These are phyloP conservation scores for Cryptococcus wingfieldii DNA, from an alignment of 1,284 basidiomycete species.

Conservation along the genomic window DNA sequence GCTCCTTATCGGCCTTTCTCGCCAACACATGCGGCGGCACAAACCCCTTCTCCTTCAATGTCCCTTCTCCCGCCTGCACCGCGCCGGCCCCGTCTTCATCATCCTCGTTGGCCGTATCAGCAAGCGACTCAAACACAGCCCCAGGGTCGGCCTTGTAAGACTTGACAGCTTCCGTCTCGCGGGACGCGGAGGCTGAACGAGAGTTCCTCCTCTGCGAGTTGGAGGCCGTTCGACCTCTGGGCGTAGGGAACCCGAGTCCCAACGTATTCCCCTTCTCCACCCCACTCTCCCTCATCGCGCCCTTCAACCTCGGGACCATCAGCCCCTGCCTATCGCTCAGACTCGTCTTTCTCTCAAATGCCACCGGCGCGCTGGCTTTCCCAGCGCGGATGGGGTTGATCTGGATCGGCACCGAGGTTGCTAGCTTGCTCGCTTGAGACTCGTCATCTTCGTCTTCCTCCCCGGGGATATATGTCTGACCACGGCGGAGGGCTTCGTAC, in stretches of 20 bases:
- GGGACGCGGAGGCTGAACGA: slow-evolving; percentile 26
- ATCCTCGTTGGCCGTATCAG: slow-evolving; percentile 23
- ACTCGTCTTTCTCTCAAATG: slow-evolving; percentile 42
- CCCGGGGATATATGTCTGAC: slow-evolving; percentile 5
- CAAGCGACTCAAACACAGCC: slow-evolving; percentile 37
- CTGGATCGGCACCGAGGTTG: slow-evolving; percentile 41
- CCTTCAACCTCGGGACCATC: slow-evolving; percentile 39
- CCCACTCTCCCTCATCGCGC: slow-evolving; percentile 37
- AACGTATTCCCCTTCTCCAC: slow-evolving; percentile 11
- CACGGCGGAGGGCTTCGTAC: slow-evolving; percentile 18
- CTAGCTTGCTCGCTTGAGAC: slow-evolving; percentile 25
- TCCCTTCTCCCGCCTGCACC: slow-evolving; percentile 22
- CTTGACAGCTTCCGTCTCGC: slow-evolving; percentile 33
- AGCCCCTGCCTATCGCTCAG: slow-evolving; percentile 38
- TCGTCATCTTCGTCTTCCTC: slow-evolving; percentile 20
- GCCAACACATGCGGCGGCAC: slow-evolving; percentile 42
- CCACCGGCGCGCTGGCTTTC: not conserved
- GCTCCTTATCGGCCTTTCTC: slow-evolving; percentile 19
- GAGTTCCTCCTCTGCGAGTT: not conserved
- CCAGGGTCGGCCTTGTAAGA: slow-evolving; percentile 37
- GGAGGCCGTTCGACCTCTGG: slow-evolving; percentile 4
- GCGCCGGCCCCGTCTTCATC: slow-evolving; percentile 23
- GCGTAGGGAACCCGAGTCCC: slow-evolving; percentile 8
- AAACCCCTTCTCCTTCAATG: slow-evolving; percentile 29
- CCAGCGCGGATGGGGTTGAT: slow-evolving; percentile 22